Base-by-base conservation (phyloP, 192 early-diverging fungal species). In the Coemansia brasiliensis region DNA sequence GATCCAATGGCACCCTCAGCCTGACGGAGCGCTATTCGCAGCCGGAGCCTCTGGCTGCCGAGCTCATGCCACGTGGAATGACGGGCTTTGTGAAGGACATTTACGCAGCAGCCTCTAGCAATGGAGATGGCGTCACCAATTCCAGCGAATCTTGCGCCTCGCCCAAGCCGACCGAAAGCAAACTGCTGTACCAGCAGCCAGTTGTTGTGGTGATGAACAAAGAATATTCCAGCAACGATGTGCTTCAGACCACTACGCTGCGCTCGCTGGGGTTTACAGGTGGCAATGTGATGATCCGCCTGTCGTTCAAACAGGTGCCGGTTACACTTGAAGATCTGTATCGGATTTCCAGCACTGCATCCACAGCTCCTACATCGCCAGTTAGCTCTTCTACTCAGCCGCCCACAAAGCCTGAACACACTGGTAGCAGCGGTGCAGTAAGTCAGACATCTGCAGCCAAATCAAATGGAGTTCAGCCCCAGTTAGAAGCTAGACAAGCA, bases 201-300 rank as follows among this genome's bases (percentile, higher is more conserved):
- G 53, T 72, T 4, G 26, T 66, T 13, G 27, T 72, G 13, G 22
- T 80, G 37, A 52, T 63, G 4, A 67, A 70, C 61, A 58, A 62
- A 54, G 71, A 92, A 80, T 88, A 83, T 52, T 53, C 81, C 0
- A 79, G 84, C 0, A 82, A 85, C 41, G 61, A 73, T 13, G 61
- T 63, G 21, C 67, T 95, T 57, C 82, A 87, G 64, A 63, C 71
- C 5, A 92, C 89, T 0, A 88, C 89, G 40, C 65, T 95, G 7
- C 78, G 83, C 25, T 78, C 83, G 27, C 82, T 85, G 21, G 93
- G 92, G 11, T 60, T 93, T 15, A 69, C 79, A 3, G 73, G 81
- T 32, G 92, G 90, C 37, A 88, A 84, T 58, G 80, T 81, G 6
- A 74, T 88, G 29, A 76, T 93, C 58, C 82, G 92, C 15, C 64